Base-by-base conservation (phyloP, 768 basidiomycete species). In the Suillus discolor region DNA sequence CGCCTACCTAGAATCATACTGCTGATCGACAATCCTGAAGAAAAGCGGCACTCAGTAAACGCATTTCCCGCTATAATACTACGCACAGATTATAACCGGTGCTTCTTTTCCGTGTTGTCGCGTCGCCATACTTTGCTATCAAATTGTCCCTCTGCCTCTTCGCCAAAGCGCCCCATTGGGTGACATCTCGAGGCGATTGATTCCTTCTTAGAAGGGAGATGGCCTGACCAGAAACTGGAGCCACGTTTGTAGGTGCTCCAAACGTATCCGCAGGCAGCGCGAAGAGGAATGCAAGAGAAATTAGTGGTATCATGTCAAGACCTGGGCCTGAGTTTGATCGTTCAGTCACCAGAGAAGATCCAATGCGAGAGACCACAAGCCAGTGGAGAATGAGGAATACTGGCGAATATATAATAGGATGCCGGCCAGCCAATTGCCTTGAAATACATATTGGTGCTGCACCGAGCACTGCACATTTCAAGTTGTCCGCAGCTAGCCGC, bases 1-100 rank as follows among this genome's bases (percentile, higher is more conserved):
- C 34, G 72, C 81, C 61, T 70, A 87, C 88, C 84, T 86, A 13
- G 89, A 88, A 75, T 93, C 92, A 18, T 79, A 74, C 51, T 82
- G 81, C 75, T 92, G 89, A 70, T 91, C 87, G n/a, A 84, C 81
- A 20, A 91, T 74, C 60, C 90, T 92, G 68, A 25, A 47, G 6
- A 28, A 16, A 39, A 41, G 44, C 41, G 18, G 13, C 41, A 6
- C 11, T 42, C 16, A 9, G 42, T 71, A 28, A 73, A 65, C 44
- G 57, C 3, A 53, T 39, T 36, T n/a, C 49, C n/a, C 13, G 20
- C 20, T 25, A 36, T 45, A 23, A 62, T 61, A 38, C 34, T 25
- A 75, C 84, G 20, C 65, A 87, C 87, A 82, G 69, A 71, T 87
- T 87, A 41, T 82, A 82, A 12, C 87, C 87, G 20, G 77, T 73